Evolutionary conservation across 352 stramenopile species (phyloP).

Genomic region (Phytopythium delawarense): DNA sequence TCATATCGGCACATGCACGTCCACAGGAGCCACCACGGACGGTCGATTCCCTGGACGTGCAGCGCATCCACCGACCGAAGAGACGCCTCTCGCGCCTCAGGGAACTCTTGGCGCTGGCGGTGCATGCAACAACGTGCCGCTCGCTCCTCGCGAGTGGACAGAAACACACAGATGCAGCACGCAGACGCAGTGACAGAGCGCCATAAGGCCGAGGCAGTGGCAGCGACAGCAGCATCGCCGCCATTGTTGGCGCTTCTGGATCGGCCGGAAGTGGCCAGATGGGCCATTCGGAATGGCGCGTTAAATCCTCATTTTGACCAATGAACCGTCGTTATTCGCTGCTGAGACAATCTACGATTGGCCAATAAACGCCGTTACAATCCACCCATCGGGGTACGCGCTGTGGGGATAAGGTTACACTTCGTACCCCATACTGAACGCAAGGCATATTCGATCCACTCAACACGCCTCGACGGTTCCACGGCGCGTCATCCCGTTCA

Average conservation of each 20-base stretch:
- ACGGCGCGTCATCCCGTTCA: conserved; percentile 5
- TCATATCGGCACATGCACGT: conserved; percentile 1
- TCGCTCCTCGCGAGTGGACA: background rate
- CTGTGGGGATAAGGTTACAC: conserved; percentile 2
- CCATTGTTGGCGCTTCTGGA: background rate
- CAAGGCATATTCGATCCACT: background rate
- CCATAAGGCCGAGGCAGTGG: background rate
- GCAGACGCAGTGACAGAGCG: background rate
- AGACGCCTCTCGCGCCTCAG: background rate
- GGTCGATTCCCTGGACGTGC: background rate
- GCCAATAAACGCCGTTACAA: background rate
- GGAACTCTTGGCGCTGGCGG: background rate
- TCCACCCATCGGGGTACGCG: background rate
- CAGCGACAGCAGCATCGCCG: background rate
- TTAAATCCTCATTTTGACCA: background rate
- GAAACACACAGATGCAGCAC: background rate
- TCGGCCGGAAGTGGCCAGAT: too few relatives aligned
- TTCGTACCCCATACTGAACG: background rate
- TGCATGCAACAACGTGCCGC: background rate
- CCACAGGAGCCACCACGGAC: background rate
- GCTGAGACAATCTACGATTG: background rate
- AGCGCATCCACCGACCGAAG: background rate
- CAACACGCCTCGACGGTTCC: background rate
- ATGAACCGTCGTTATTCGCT: too few relatives aligned
- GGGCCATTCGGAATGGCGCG: too few relatives aligned